Evolutionary conservation across 2,329 filamentous ascomycete genomes (phyloP), one percentile per base, ranked within the genome.

Genomic region (Aspergillus puulaauensis): DNA sequence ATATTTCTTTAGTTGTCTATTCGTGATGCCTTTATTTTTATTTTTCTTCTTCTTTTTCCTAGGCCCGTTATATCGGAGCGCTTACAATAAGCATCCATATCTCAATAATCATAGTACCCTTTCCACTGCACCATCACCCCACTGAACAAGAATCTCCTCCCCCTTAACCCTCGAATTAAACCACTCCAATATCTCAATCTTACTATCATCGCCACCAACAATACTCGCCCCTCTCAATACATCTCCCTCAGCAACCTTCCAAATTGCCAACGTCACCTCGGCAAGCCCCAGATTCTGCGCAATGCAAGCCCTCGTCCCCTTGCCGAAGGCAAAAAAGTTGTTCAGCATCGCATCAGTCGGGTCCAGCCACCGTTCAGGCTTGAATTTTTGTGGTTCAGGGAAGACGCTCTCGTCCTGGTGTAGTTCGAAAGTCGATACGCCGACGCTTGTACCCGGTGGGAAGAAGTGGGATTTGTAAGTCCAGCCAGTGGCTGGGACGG

Each of bases 141-240:
- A 61, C 40, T 51, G 37, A n/a, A 66, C 56, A 49, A 61, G 23
- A 43, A 84, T 79, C 64, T 71, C 77, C 60, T 79, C 79, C 0
- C 78, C 80, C 40, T 79, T 77, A 2, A 84, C 77, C 61, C 77
- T 79, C 1, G 77, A 78, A 62, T 84, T 84, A 61, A 85, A 84
- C 82, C 82, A 84, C 64, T 85, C 79, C 27, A 75, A 69, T n/a
- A 83, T 80, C 66, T 81, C 75, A 11, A 84, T 75, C 54, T 74
- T 69, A 1, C 77, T 70, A 19, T 75, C 65, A 2, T 37, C 35
- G 7, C 12, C 35, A n/a, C 15, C 35, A 2, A 77, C 69, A 2
- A 70, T 64, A 46, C 58, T 76, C 2, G 79, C 80, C 2, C 80
- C 80, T 4, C 71, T 67, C 17, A 84, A 67, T 2, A 81, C 74